Conservation (phyloP, 345 rosid genomes). For the Conringia planisiliqua region DNA sequence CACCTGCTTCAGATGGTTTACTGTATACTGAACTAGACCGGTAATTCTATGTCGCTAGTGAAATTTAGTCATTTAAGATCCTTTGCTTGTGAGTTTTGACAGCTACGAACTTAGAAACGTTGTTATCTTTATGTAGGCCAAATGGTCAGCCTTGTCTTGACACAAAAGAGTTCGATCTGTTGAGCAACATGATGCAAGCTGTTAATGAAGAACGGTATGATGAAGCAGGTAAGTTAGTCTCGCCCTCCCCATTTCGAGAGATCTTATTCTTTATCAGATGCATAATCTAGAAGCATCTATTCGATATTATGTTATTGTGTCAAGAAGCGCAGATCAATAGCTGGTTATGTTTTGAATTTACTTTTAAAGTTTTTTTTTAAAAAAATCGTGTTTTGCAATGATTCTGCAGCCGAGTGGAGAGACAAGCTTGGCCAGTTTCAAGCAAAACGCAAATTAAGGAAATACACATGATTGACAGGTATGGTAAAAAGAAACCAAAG, state of each 20-base stretch:
- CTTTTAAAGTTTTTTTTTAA: too few species aligned
- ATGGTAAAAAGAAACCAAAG: not conserved
- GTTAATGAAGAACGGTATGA: slow-evolving; percentile 79
- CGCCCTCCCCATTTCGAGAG: not conserved
- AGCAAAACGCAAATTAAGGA: slow-evolving; percentile 74
- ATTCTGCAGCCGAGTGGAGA: slow-evolving; percentile 82
- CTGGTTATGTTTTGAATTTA: not conserved
- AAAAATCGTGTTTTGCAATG: not conserved
- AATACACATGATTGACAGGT: slow-evolving; percentile 62
- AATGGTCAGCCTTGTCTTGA: slow-evolving; percentile 84
- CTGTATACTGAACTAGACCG: slow-evolving; percentile 70
- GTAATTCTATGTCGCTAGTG: slow-evolving; percentile 31
- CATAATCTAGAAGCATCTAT: not conserved
- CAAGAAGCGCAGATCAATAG: not conserved
- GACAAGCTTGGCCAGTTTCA: slow-evolving; percentile 89
- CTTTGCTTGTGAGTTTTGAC: not conserved
- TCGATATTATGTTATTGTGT: not conserved
- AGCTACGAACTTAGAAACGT: not conserved
- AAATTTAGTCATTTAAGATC: not conserved
- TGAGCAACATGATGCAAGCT: slow-evolving; percentile 73
- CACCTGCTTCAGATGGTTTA: slow-evolving; percentile 61
- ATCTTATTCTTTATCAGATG: not conserved
- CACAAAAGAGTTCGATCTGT: slow-evolving; percentile 72
- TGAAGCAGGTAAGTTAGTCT: slow-evolving; percentile 64
- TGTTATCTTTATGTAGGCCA: slow-evolving; percentile 52